phyloP scores from a whole-genome alignment of 2,329 filamentous ascomycete genomes.

The Fusarium euwallaceae region DNA sequence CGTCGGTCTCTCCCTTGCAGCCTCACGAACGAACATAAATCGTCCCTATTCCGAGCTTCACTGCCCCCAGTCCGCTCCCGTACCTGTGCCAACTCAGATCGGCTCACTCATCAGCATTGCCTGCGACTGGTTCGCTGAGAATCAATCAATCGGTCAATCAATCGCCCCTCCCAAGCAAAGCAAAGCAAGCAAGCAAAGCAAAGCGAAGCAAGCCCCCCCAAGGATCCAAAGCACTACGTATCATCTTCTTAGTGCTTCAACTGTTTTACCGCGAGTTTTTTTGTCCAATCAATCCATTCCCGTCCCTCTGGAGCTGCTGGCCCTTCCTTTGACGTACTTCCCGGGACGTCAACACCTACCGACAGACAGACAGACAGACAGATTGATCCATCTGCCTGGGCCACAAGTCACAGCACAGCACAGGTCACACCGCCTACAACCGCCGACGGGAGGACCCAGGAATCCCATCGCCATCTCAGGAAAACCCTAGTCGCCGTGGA shows the following conservation, averaged over 20 bases:
- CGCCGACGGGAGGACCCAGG: slow-evolving; percentile 45
- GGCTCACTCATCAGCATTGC: slow-evolving; percentile 39
- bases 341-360: background rate
- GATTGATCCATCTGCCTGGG: slow-evolving; percentile 45
- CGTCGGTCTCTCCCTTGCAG: slow-evolving; percentile 44
- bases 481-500: slow-evolving; percentile 48
- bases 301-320: slow-evolving; percentile 36
- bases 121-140: slow-evolving; percentile 46
- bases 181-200: background rate
- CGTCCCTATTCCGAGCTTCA: slow-evolving; percentile 44
- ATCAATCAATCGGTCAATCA: slow-evolving; percentile 14
- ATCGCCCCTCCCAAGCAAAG: slow-evolving; percentile 1
- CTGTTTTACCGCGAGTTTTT: slow-evolving; percentile 38
- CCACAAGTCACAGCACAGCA: slow-evolving; percentile 40
- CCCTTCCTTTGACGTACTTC: slow-evolving; percentile 22
- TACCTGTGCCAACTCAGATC: slow-evolving; percentile 43
- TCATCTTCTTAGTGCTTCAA: slow-evolving; percentile 47
- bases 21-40: slow-evolving; percentile 50
- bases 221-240: slow-evolving; percentile 44
- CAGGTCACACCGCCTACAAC: slow-evolving; percentile 49
- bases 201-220: background rate
- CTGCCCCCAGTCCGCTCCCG: slow-evolving; percentile 18
- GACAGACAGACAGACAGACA: slow-evolving; percentile 10
- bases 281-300: slow-evolving; percentile 35
- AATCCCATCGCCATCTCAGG: slow-evolving; percentile 44